These are phyloP conservation scores for Penicillium hesseltinei DNA, from an alignment of 2,329 filamentous ascomycete genomes.

Conservation along the genomic window DNA sequence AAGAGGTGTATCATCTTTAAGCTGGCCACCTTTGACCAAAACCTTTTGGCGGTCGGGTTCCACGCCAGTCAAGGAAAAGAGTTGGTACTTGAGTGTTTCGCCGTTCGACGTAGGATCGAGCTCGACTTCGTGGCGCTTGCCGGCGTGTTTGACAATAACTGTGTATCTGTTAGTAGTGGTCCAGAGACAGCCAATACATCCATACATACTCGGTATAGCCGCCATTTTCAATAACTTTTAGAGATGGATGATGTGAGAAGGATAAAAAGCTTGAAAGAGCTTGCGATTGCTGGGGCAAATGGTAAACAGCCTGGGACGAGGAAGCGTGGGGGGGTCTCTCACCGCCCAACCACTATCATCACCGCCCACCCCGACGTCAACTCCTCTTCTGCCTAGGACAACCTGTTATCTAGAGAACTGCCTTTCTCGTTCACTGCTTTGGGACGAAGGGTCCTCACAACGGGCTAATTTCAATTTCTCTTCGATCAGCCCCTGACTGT, in stretches of 20 bases:
- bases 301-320: slow-evolving; percentile 21
- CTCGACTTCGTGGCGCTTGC: slow-evolving; percentile 92
- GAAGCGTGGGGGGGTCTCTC: slow-evolving; percentile 31
- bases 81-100: slow-evolving; percentile 91
- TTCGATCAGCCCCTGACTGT: not conserved
- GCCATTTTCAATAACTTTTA: slow-evolving; percentile 45
- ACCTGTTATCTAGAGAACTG: slow-evolving; percentile 13
- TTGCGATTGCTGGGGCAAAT: slow-evolving; percentile 9
- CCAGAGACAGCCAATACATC: not conserved
- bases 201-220: slow-evolving; percentile 53
- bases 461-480: not conserved
- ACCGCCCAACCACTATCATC: slow-evolving; percentile 32
- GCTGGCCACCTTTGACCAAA: slow-evolving; percentile 85
- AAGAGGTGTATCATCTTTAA: slow-evolving; percentile 92
- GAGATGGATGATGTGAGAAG: slow-evolving; percentile 4
- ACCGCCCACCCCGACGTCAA: slow-evolving; percentile 19
- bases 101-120: slow-evolving; percentile 80
- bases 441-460: not conserved
- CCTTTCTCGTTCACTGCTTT: not conserved
- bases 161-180: slow-evolving; percentile 23
- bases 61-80: slow-evolving; percentile 92
- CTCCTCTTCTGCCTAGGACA: slow-evolving; percentile 17
- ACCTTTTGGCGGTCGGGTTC: slow-evolving; percentile 97
- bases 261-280: slow-evolving; percentile 10
- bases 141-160: slow-evolving; percentile 94